Conservation (phyloP, 495 filamentous ascomycete species). For the Xanthoparmelia taractica region DNA sequence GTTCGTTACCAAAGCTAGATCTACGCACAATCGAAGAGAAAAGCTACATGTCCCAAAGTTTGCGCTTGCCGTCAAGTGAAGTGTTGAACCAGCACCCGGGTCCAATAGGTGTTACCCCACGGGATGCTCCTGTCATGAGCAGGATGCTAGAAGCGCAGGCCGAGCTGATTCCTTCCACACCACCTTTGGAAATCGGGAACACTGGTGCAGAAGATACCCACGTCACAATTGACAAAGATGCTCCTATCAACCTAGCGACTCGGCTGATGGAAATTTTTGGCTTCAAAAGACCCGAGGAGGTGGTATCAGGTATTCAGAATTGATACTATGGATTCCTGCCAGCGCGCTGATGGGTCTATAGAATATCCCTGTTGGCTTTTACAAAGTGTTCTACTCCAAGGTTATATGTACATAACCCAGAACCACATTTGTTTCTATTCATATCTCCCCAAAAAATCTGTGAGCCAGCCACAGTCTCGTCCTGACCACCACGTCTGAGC, state of each 20-base stretch:
- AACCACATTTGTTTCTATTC: conserved; percentile 96
- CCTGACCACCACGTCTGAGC: conserved; percentile 15
- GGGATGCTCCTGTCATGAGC: conserved; percentile 66
- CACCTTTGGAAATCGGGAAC: conserved; percentile 24
- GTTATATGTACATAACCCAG: conserved; percentile 93
- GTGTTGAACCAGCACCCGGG: conserved; percentile 26
- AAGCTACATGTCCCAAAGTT: conserved; percentile 29
- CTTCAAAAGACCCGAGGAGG: conserved; percentile 74
- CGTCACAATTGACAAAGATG: conserved; percentile 20
- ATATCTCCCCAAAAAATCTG: conserved; percentile 84
- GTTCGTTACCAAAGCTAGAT: conserved; percentile 29
- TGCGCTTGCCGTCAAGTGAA: conserved; percentile 15
- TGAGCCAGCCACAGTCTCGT: conserved; percentile 34
- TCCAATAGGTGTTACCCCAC: conserved; percentile 38
- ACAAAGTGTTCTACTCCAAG: conserved; percentile 85
- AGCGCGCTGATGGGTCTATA: conserved; percentile 25
- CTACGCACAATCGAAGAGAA: conserved; percentile 27
- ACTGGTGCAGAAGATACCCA: conserved; percentile 24
- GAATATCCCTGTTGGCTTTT: conserved; percentile 95
- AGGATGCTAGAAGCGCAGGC: conserved; percentile 77
- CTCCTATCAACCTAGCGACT: conserved; percentile 47
- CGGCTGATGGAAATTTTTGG: conserved; percentile 82
- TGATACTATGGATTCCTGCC: conserved; percentile 13
- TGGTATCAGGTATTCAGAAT: conserved; percentile 56
- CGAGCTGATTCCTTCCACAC: conserved; percentile 41